Evolutionary conservation across 345 rosid species (phyloP).

Genomic region (Eutrema japonicum): DNA sequence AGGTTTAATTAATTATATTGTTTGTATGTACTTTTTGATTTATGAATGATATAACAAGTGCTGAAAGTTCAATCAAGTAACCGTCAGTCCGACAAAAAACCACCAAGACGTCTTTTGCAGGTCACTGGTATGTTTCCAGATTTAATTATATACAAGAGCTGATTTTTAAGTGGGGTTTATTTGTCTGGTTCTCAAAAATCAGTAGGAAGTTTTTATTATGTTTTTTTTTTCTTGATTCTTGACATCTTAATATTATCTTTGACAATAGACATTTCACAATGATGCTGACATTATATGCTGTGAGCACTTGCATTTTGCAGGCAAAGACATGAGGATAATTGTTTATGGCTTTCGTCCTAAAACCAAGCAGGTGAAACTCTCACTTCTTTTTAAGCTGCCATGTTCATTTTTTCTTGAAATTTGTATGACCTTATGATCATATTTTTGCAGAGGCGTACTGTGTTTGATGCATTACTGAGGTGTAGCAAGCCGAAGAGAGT

Average conservation of each 20-base stretch:
- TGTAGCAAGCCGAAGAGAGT: constrained; percentile 72
- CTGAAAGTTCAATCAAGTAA: constrained; percentile 65
- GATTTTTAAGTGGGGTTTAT: constrained; percentile 2
- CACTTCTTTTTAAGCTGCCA: constrained; percentile 9
- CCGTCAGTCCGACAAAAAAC: constrained; percentile 74
- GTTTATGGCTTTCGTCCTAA: constrained; percentile 89
- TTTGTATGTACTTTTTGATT: constrained; percentile 3
- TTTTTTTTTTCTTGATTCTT: constrained; percentile 9
- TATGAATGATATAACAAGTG: constrained; percentile 47
- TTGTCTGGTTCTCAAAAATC: neutral
- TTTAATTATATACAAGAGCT: neutral
- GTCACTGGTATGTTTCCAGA: constrained; percentile 67
- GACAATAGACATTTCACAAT: neutral
- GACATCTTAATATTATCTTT: neutral
- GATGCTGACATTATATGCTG: constrained; percentile 5
- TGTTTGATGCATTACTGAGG: constrained; percentile 66
- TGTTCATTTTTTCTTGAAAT: constrained; percentile 6
- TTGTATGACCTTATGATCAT: constrained; percentile 2
- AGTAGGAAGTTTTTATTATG: neutral
- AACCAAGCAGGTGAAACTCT: constrained; percentile 74
- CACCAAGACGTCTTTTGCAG: constrained; percentile 82
- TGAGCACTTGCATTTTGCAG: constrained; percentile 51
- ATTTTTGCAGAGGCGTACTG: constrained; percentile 68
- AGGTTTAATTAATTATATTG: neutral
- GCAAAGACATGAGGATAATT: constrained; percentile 93